Evolutionary conservation across 345 rosid species (phyloP), one percentile per base, ranked within the genome.

Genomic region (Theobroma cacao): DNA sequence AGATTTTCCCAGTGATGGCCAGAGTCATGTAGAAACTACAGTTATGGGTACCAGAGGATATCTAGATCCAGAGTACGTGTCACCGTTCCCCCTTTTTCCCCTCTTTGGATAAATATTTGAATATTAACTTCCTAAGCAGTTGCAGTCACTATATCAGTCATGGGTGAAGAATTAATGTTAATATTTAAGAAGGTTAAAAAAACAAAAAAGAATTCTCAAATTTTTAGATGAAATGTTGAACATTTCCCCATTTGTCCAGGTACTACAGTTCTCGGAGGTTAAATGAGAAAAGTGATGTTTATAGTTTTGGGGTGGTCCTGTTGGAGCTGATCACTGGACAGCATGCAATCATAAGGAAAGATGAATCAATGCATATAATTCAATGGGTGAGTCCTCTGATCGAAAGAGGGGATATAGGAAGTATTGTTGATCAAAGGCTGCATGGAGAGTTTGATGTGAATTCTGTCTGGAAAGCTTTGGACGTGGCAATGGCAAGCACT

Each of bases 401-500:
- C 20, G 45, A 75, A 61, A 30, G 70, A 9, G 78, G 59, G 20
- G 78, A 75, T 28, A 36, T 84, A 18, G 38, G 11, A 70, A 83
- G 55, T 11, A 74, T 77, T 7, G 78, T 85, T 30, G 88, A 87
- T 74, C 84, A 55, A 34, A 81, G 84, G 74, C 53, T 87, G 30
- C 55, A 65, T 11, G 88, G 84, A 2, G 77, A 80, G 20, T 78
- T 80, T 9, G 82, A 85, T 24, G 69, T 33, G 17, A 76, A 73
- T 36, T 85, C 86, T 34, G 76, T 69, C 0, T 75, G 80, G 80
- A 83, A 80, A 78, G 80, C 78, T 6, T 13, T 82, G 10, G 88
- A 85, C 34, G 79, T 84, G 59, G 88, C 90, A 30, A 59, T 82
- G 78, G 75, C 88, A 14, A 82, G 88, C 70, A 79, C 85, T 8